Percentiles rank a stretch among this genome's conserved stretches.
Conservation (phyloP, 352 stramenopile species). For the Elongisporangium undulatum region DNA sequence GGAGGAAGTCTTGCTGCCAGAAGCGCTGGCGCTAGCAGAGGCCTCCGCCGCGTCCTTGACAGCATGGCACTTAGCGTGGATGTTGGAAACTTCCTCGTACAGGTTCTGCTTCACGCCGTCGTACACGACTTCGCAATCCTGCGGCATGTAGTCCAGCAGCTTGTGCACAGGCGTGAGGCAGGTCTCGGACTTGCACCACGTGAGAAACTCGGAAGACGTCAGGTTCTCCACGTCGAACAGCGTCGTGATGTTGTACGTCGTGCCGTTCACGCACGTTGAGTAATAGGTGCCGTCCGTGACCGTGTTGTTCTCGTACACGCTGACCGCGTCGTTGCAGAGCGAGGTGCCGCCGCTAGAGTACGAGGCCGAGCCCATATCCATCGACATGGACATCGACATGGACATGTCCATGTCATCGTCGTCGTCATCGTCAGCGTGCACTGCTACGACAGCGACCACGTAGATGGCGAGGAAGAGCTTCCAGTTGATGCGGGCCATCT, state of each 20-base stretch:
- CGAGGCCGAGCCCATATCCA: background rate
- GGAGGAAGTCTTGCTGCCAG: background rate
- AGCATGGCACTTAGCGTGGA: conserved; percentile 52
- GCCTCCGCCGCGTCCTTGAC: background rate
- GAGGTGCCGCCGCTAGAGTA: background rate
- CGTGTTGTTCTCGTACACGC: background rate
- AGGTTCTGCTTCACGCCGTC: conserved; percentile 34
- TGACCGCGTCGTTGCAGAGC: background rate
- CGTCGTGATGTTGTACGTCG: conserved; percentile 43
- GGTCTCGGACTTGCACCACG: conserved; percentile 47
- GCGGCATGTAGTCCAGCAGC: conserved; percentile 30
- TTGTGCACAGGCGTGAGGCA: conserved; percentile 58
- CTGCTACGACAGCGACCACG: background rate
- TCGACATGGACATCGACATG: background rate
- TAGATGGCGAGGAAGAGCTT: background rate
- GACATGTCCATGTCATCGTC: background rate
- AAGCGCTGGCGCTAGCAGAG: background rate
- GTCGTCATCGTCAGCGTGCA: background rate
- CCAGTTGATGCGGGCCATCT: background rate
- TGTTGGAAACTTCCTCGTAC: conserved; percentile 22
- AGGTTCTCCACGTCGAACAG: conserved; percentile 50
- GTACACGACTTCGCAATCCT: conserved; percentile 41
- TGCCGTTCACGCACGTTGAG: conserved; percentile 35
- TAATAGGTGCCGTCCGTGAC: conserved; percentile 32
- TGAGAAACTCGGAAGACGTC: conserved; percentile 30